Percentiles rank a stretch among this genome's conserved stretches.
These are phyloP conservation scores for Dictyostelium purpureum DNA, from an alignment of 78 protist genomes.

Conservation along the genomic window DNA sequence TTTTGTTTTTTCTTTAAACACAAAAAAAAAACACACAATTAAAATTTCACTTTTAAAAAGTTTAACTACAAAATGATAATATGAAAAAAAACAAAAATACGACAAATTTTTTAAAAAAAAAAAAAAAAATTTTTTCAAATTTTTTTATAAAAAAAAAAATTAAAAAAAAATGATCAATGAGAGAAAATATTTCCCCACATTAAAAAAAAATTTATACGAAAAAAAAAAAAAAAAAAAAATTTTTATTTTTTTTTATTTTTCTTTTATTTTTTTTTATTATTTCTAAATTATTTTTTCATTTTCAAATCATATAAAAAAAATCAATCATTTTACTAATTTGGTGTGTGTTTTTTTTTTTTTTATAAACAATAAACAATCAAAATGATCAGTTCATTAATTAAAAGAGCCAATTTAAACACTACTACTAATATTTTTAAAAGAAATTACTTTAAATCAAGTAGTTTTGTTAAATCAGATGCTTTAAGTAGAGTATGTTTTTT, in stretches of 20 bases:
- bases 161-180: not conserved
- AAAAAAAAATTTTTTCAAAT: no score
- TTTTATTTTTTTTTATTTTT: not conserved
- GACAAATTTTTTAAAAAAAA: not conserved
- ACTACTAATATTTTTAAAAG: not conserved
- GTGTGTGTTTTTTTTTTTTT: not conserved
- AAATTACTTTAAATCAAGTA: constrained; percentile 3
- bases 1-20: not conserved
- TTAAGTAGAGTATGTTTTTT: constrained; percentile 53
- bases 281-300: not conserved
- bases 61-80: no score
- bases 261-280: not conserved
- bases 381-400: constrained; percentile 15
- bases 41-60: no score
- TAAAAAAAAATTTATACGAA: no score
- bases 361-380: not conserved
- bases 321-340: not conserved
- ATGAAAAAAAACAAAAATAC: not conserved
- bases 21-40: not conserved
- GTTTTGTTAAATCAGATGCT: constrained; percentile 31
- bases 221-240: not conserved
- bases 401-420: constrained; percentile 5
- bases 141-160: not conserved
- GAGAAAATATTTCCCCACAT: not conserved
- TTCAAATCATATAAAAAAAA: not conserved